Conservation (phyloP, 306 rosid genomes). For the Sechiopsis laciniata region DNA sequence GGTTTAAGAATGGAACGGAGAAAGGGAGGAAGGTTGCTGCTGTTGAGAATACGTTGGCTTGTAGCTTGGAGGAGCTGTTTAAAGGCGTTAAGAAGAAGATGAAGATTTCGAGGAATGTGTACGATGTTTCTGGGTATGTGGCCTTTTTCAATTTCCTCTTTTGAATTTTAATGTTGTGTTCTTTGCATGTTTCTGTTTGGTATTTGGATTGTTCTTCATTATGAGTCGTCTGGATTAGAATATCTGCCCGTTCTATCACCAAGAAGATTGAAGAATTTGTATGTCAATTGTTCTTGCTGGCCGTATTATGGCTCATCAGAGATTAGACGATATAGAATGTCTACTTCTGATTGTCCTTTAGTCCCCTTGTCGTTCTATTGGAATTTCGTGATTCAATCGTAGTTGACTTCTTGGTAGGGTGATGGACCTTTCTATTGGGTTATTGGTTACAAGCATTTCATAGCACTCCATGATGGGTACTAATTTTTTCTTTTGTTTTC, state of each 20-base stretch:
- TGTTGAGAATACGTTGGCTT: constrained; percentile 54
- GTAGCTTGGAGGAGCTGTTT: constrained; percentile 85
- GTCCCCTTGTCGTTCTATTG: not conserved
- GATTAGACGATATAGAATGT: not conserved
- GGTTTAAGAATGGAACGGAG: constrained; percentile 37
- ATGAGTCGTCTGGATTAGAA: not conserved
- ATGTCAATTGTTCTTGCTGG: no score
- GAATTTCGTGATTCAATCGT: not conserved
- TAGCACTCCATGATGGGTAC: no score
- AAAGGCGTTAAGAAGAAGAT: constrained; percentile 77
- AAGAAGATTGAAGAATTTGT: no score
- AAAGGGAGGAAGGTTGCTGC: constrained; percentile 49
- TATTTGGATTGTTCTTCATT: constrained; percentile 7
- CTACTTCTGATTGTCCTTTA: not conserved
- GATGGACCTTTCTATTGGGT: not conserved
- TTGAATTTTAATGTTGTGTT: not conserved
- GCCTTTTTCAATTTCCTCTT: not conserved
- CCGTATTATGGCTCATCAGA: no score
- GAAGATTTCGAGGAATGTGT: constrained; percentile 73
- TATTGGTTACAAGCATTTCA: no score
- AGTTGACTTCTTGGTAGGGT: not conserved
- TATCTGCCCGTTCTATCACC: no score
- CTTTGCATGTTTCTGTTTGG: not conserved
- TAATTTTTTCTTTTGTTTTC: no score
- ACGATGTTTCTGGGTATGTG: constrained; percentile 57